Conservation (phyloP, 176 grass and related monocot species). For the Secale cereale region DNA sequence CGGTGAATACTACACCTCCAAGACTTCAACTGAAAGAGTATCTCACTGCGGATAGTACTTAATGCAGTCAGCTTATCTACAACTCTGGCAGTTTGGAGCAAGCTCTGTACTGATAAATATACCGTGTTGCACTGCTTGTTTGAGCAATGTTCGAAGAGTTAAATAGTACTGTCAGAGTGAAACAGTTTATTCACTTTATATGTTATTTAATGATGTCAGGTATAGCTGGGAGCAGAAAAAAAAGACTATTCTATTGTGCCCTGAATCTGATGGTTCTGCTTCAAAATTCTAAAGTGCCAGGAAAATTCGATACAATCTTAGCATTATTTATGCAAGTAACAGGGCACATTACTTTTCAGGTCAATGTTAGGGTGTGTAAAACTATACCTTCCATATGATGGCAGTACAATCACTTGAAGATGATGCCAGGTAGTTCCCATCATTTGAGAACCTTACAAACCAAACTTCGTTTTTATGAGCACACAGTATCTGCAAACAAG, state of each 20-base stretch:
- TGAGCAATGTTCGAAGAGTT: background rate
- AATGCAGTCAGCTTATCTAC: background rate
- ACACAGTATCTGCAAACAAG: slow-evolving; percentile 82
- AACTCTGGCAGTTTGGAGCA: background rate
- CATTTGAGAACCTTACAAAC: slow-evolving; percentile 98
- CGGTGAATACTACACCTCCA: background rate
- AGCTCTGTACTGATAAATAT: background rate
- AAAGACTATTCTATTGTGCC: background rate
- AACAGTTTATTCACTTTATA: background rate
- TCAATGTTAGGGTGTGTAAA: background rate
- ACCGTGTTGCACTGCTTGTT: background rate
- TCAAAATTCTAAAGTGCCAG: slow-evolving; percentile 5
- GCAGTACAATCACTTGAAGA: slow-evolving; percentile 93
- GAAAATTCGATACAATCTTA: slow-evolving; percentile 9
- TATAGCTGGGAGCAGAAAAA: background rate
- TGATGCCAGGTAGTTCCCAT: slow-evolving; percentile 85
- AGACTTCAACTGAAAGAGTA: background rate
- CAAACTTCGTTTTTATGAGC: slow-evolving; percentile 96
- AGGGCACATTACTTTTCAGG: background rate
- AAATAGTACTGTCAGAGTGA: slow-evolving; percentile 6
- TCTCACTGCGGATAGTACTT: background rate
- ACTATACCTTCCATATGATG: slow-evolving; percentile 90
- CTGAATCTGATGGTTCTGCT: background rate
- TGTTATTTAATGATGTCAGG: background rate
- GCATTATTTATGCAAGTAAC: slow-evolving; percentile 26